Conservation (phyloP, 441 rosid species). For the Populus hybrid region DNA sequence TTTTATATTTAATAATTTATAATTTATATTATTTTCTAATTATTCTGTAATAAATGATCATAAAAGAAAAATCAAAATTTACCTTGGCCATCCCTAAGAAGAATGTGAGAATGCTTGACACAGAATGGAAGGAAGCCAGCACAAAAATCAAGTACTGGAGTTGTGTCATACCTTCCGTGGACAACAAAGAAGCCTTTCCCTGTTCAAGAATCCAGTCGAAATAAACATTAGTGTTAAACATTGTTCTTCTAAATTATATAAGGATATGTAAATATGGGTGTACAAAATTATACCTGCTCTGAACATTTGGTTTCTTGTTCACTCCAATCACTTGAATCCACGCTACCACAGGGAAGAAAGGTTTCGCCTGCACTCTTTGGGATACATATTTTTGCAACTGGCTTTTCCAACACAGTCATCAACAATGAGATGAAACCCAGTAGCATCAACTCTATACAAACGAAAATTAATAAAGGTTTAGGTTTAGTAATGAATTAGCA, state of each 20-base stretch:
- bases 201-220: constrained; percentile 20
- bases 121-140: constrained; percentile 46
- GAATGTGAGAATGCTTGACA: constrained; percentile 43
- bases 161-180: constrained; percentile 40
- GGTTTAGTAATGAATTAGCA: not conserved
- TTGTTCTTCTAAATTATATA: not conserved
- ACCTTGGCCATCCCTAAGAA: constrained; percentile 60
- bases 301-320: constrained; percentile 47
- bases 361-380: constrained; percentile 36
- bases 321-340: constrained; percentile 15
- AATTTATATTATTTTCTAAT: too few species aligned
- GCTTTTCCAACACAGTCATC: constrained; percentile 50
- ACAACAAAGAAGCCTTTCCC: constrained; percentile 54
- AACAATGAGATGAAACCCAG: constrained; percentile 78
- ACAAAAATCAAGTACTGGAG: constrained; percentile 45
- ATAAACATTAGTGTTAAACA: not conserved
- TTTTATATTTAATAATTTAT: too few species aligned
- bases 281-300: constrained; percentile 26
- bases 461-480: not conserved
- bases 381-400: constrained; percentile 64
- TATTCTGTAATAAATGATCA: not conserved
- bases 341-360: constrained; percentile 60
- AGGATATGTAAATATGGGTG: too few species aligned
- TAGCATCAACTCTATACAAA: constrained; percentile 54
- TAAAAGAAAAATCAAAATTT: not conserved